Conservation (phyloP, 2,329 filamentous ascomycete species). For the Fusarium setosum region DNA sequence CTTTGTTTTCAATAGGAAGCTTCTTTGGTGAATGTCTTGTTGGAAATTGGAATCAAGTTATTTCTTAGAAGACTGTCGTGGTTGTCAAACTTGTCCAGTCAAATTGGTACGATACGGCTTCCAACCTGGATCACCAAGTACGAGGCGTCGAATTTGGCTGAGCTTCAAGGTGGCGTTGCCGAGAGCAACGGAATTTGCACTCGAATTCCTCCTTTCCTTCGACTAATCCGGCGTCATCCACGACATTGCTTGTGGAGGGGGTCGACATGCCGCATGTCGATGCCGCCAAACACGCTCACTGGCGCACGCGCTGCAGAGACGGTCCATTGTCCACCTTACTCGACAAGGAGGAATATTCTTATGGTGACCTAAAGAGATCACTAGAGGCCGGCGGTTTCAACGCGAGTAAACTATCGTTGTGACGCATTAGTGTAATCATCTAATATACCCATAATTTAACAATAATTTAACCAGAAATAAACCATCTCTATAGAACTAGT, state of each 20-base stretch:
- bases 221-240: background rate
- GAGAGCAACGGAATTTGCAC: background rate
- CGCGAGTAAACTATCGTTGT: background rate
- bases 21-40: too few relatives aligned
- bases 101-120: background rate
- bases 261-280: background rate
- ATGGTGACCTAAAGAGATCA: background rate
- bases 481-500: too few relatives aligned
- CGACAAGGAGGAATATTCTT: background rate
- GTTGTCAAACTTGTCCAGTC: too few relatives aligned
- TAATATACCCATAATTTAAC: too few relatives aligned
- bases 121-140: background rate
- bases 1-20: too few relatives aligned
- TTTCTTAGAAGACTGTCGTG: too few relatives aligned
- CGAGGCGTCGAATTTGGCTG: background rate
- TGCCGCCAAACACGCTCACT: background rate
- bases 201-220: background rate
- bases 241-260: background rate
- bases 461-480: too few relatives aligned
- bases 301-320: background rate
- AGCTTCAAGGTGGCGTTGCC: background rate
- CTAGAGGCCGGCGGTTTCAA: background rate
- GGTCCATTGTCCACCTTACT: background rate
- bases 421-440: too few relatives aligned
- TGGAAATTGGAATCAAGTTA: too few relatives aligned